Evolutionary conservation across 1,139 yeast genomes (phyloP).

Genomic region (Hansenula anomala): DNA sequence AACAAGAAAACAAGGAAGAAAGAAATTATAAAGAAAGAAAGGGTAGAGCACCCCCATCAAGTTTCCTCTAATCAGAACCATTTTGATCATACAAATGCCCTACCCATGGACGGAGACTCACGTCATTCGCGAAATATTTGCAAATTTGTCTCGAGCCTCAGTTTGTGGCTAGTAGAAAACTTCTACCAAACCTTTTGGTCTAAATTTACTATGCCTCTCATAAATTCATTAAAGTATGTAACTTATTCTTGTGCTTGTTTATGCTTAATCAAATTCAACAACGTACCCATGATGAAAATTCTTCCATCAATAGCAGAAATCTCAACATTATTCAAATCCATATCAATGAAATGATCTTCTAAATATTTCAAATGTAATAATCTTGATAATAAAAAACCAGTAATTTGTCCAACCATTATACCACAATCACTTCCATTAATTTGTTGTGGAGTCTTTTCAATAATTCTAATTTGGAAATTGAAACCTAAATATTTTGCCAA

Average conservation of each 20-base stretch:
- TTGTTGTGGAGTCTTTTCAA: conserved; percentile 62
- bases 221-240: no score
- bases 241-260: background rate
- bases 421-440: conserved; percentile 78
- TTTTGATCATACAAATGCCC: no score
- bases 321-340: conserved; percentile 28
- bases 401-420: conserved; percentile 39
- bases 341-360: conserved; percentile 23
- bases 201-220: no score
- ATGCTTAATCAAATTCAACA: conserved; percentile 1
- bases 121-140: no score
- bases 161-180: no score
- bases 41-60: no score
- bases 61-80: no score
- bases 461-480: conserved; percentile 18
- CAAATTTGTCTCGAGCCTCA: no score
- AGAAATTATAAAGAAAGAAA: no score
- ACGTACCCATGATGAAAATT: conserved; percentile 33
- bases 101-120: no score
- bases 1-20: no score
- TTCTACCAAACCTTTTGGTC: no score
- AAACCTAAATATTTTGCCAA: conserved; percentile 27
- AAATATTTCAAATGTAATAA: conserved; percentile 24
- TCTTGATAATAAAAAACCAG: conserved; percentile 36
- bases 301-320: conserved; percentile 40